Conservation (phyloP, 305 asterid species). For the Ajuga reptans region DNA sequence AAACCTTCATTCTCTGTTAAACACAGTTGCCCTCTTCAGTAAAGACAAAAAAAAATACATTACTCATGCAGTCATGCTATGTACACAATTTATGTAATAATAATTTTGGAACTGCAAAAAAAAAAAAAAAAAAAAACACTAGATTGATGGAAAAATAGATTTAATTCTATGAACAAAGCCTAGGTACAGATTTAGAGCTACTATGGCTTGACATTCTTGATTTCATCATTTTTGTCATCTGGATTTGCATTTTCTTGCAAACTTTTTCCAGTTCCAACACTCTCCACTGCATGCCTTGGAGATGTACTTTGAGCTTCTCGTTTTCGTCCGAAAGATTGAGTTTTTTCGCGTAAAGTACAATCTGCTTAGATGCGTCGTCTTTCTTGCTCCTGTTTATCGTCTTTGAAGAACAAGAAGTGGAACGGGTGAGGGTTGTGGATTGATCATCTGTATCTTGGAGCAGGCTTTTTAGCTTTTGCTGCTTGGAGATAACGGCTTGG, state of each 20-base stretch:
- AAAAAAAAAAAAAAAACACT: too few species aligned
- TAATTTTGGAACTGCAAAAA: neutral
- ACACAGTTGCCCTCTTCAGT: constrained; percentile 9
- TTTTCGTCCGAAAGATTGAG: constrained; percentile 46
- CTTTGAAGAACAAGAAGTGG: constrained; percentile 22
- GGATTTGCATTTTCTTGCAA: constrained; percentile 65
- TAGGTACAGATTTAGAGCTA: constrained; percentile 53
- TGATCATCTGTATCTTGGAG: constrained; percentile 45
- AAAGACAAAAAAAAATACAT: constrained; percentile 13
- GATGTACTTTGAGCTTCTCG: constrained; percentile 50
- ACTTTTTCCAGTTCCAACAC: constrained; percentile 65
- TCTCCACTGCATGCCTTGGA: constrained; percentile 85
- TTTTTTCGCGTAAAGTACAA: constrained; percentile 61
- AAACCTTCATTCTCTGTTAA: constrained; percentile 19
- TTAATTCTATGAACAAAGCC: constrained; percentile 55
- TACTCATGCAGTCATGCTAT: constrained; percentile 23
- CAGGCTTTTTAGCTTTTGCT: constrained; percentile 49
- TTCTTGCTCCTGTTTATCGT: constrained; percentile 13
- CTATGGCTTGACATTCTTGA: constrained; percentile 47
- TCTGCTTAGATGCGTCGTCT: constrained; percentile 42
- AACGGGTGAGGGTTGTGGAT: constrained; percentile 1
- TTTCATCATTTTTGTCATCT: constrained; percentile 60
- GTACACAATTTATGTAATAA: constrained; percentile 20
- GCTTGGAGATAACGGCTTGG: constrained; percentile 54
- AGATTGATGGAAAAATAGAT: neutral